These are phyloP conservation scores for Francoa sonchifolia DNA, from an alignment of 441 rosid species.

Conservation along the genomic window DNA sequence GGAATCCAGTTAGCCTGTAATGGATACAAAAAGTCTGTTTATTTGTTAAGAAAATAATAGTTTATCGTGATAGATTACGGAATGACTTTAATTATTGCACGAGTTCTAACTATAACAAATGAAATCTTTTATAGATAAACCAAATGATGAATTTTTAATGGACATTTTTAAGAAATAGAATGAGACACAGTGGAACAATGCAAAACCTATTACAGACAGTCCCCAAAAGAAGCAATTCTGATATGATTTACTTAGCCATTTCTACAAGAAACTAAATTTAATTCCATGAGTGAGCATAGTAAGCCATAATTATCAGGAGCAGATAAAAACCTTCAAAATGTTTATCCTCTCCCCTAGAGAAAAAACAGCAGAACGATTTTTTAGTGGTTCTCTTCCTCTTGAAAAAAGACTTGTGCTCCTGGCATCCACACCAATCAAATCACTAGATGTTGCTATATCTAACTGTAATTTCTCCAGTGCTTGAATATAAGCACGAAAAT, in stretches of 20 bases:
- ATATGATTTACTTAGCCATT: not conserved
- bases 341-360: constrained; percentile 89
- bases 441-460: constrained; percentile 88
- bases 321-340: constrained; percentile 61
- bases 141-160: too few species aligned
- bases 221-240: not conserved
- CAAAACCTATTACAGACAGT: too few species aligned
- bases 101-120: not conserved
- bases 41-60: not conserved
- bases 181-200: too few species aligned
- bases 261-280: not conserved
- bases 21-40: not conserved
- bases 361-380: constrained; percentile 92
- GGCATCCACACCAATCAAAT: constrained; percentile 96
- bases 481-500: constrained; percentile 96
- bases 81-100: not conserved
- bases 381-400: constrained; percentile 78
- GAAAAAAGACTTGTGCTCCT: constrained; percentile 77
- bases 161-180: too few species aligned
- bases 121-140: too few species aligned
- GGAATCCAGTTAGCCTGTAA: constrained; percentile 6
- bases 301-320: constrained; percentile 1
- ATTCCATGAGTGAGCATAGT: not conserved
- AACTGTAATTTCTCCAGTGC: constrained; percentile 91
- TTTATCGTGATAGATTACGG: too few species aligned